Base-by-base conservation (phyloP, 306 rosid genomes). In the Prunus mume region DNA sequence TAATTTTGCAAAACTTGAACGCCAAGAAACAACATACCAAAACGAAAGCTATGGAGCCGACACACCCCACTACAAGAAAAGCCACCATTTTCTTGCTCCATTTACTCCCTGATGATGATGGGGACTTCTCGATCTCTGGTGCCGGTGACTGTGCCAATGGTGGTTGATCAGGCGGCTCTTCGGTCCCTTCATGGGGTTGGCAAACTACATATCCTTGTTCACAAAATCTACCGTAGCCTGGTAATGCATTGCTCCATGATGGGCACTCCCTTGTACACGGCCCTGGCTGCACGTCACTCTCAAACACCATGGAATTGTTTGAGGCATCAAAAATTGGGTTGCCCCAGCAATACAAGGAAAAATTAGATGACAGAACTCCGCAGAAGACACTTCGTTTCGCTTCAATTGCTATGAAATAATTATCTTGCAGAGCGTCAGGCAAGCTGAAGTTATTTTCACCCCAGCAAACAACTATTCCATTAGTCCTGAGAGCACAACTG, bases 311-410 rank as follows among this genome's bases (percentile, higher is more conserved):
- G 11, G 4, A 54, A 47, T 87, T 79, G 45, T 85, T 72, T 7
- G 79, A 63, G 11, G 18, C 34, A 5, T 87, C 79, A 9, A 88
- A 24, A 32, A 30, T 13, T 38, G 77, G 58, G 51, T 66, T 70
- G 4, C 97, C 98, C 98, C 98, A 95, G 76, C 98, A 95, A 64
- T 70, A 12, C 76, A 95, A 79, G 58, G 97, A 86, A 13, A 12
- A 84, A 65, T 90, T 64, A 0, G 25, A 27, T 1, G 64, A 14
- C 60, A 30, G 13, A 27, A 89, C 82, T 11, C 97, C 97, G 55
- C 98, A 95, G 72, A 95, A 95, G 30, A 95, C 83, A 2, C 68
- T 86, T 22, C 66, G 20, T 41, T 92, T 89, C 4, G 91, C 97
- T 46, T 82, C 91, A 49, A 95, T 85, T 51, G 91, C 51, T 1